These are phyloP conservation scores for Sclerotinia sclerotiorum DNA, from an alignment of 2,329 filamentous ascomycete species.

Conservation along the genomic window DNA sequence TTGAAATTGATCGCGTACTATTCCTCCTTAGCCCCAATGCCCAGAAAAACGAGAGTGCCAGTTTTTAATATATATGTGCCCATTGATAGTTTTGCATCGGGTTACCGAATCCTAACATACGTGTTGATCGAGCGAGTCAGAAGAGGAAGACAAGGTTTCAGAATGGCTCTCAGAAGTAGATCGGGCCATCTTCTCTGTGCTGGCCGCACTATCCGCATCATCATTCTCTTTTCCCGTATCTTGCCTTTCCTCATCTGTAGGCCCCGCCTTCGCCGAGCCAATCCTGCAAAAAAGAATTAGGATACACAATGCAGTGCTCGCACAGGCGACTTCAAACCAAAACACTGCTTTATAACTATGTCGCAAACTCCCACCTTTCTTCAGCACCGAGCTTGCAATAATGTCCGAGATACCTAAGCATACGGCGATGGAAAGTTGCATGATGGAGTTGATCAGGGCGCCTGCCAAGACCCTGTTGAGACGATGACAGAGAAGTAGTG, in stretches of 20 bases:
- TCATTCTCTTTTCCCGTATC: background rate
- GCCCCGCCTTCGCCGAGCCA: constrained; percentile 15
- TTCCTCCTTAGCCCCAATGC: background rate
- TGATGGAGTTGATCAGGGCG: constrained; percentile 57
- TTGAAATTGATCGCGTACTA: background rate
- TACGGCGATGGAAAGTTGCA: constrained; percentile 20
- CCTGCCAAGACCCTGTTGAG: constrained; percentile 69
- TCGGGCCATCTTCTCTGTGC: background rate
- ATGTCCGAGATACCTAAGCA: constrained; percentile 17
- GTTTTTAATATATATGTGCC: background rate
- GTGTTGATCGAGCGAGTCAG: constrained; percentile 2
- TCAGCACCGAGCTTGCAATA: background rate
- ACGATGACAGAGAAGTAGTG: constrained; percentile 64
- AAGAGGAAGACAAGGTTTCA: background rate
- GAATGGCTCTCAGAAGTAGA: background rate
- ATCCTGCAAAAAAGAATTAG: constrained; percentile 21
- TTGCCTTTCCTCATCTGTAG: background rate
- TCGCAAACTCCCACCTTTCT: background rate
- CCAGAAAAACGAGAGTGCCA: background rate
- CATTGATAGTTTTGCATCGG: background rate
- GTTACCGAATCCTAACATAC: background rate
- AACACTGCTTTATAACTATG: constrained; percentile 17
- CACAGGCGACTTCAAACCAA: constrained; percentile 22
- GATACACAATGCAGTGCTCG: constrained; percentile 15
- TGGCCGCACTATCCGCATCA: background rate